Evolutionary conservation across 2,329 filamentous ascomycete genomes (phyloP).

Genomic region (Neocucurbitaria cava): DNA sequence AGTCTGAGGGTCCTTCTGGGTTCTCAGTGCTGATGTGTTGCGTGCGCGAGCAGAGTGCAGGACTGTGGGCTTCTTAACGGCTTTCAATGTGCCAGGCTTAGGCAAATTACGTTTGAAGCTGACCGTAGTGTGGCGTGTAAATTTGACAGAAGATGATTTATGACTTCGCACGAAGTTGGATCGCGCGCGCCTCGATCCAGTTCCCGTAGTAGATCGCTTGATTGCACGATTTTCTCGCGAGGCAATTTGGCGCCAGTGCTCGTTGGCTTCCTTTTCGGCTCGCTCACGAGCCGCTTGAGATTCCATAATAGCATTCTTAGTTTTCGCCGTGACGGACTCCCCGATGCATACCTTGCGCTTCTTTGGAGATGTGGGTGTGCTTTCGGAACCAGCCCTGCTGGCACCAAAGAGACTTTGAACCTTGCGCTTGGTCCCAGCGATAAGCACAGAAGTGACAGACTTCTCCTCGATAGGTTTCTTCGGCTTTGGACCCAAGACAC

Average conservation of each 20-base stretch:
- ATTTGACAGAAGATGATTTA: constrained; percentile 19
- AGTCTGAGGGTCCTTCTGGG: constrained; percentile 19
- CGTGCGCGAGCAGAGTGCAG: constrained; percentile 11
- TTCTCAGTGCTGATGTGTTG: constrained; percentile 9
- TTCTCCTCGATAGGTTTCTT: constrained; percentile 54
- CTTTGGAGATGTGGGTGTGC: constrained; percentile 37
- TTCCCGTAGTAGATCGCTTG: constrained; percentile 30
- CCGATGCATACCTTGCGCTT: constrained; percentile 36
- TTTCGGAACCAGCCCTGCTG: constrained; percentile 27
- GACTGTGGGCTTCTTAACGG: constrained; percentile 24
- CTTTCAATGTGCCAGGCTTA: constrained; percentile 32
- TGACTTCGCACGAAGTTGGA: constrained; percentile 12
- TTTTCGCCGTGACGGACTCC: constrained; percentile 29
- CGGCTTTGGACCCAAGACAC: constrained; percentile 64
- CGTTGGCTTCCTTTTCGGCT: constrained; percentile 34
- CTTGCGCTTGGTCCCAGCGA: constrained; percentile 46
- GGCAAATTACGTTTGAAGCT: constrained; percentile 30
- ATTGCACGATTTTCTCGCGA: constrained; percentile 43
- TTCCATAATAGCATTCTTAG: constrained; percentile 30
- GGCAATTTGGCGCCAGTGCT: constrained; percentile 37
- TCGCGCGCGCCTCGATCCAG: constrained; percentile 16
- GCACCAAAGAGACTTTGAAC: constrained; percentile 37
- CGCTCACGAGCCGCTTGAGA: constrained; percentile 29
- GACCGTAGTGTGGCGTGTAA: constrained; percentile 30
- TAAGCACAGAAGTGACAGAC: constrained; percentile 35